Percentiles rank a stretch among this genome's conserved stretches.
Evolutionary conservation across 148 eudicot genomes (phyloP).

Genomic region (Vaccinium darrowii): DNA sequence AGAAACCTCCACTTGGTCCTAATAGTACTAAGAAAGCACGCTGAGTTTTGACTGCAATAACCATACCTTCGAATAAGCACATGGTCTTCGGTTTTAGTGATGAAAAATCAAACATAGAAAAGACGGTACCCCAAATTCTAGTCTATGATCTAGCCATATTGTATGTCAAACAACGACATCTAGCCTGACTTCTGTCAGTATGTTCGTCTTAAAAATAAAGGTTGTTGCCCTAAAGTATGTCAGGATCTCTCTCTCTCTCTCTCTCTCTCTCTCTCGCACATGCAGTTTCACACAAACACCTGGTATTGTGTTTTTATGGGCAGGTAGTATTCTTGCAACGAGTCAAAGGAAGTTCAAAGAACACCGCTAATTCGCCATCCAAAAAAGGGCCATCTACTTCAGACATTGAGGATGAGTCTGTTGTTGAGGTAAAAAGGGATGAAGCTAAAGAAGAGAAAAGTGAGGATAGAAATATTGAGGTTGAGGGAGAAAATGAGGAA

Average conservation of each 20-base stretch:
- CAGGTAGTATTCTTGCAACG: slow-evolving; percentile 80
- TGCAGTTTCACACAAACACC: slow-evolving; percentile 9
- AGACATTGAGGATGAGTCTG: slow-evolving; percentile 49
- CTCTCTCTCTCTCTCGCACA: not conserved
- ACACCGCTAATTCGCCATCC: slow-evolving; percentile 46
- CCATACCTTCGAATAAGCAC: not conserved
- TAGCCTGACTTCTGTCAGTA: not conserved
- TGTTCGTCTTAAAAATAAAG: not conserved
- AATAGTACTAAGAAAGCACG: not conserved
- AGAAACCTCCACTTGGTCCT: not conserved
- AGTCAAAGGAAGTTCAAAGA: slow-evolving; percentile 46
- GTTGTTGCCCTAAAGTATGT: not conserved
- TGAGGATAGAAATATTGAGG: slow-evolving; percentile 56
- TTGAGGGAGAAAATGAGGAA: slow-evolving; percentile 88
- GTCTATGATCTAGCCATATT: not conserved
- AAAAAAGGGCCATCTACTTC: slow-evolving; percentile 49
- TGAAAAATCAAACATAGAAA: not conserved
- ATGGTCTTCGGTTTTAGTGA: not conserved
- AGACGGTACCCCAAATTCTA: not conserved
- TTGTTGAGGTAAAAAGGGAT: slow-evolving; percentile 47
- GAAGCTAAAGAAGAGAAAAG: slow-evolving; percentile 65
- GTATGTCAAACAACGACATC: not conserved
- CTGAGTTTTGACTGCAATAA: not conserved
- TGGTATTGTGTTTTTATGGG: slow-evolving; percentile 12
- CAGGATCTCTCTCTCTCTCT: no score